Base-by-base conservation (phyloP, 2,329 filamentous ascomycete species). In the Tolypocladium tundrense region DNA sequence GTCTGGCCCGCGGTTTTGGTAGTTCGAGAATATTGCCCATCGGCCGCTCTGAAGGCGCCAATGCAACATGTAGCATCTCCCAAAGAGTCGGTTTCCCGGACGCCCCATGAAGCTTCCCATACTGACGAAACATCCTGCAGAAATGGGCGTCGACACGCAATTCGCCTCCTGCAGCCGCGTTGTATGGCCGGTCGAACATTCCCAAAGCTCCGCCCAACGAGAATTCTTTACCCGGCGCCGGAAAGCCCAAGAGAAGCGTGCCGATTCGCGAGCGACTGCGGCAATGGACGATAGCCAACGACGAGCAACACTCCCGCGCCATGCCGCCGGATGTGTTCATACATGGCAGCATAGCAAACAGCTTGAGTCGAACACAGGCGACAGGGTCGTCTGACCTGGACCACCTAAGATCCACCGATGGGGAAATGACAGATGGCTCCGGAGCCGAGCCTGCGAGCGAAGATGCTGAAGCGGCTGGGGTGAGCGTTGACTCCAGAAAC, bases 201-300 rank as follows among this genome's bases (percentile, higher is more conserved):
- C 48, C 55, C 33, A 57, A 57, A 11, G 24, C 57, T 40, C 55
- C 59, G n/a, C 16, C 53, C 5, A 19, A 57, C 9, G 19, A 51
- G 24, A 5, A 48, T 33, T 11, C 41, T n/a, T 53, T 35, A 33
- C 37, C 39, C 42, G 10, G 50, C 53, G 24, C 59, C 55, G 45
- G 19, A 10, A 37, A 21, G 31, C 10, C 48, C 7, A 37, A 54
- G n/a, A 48, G 40, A n/a, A 19, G 21, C 24, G 51, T 61, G 40
- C 62, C 62, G 16, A 76, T 80, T 48, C 74, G 78, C 42, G 63
- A 75, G 42, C 70, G 70, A 16, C 69, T 82, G 33, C 70, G 70
- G 35, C 60, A 65, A 62, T 80, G 77, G 77, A 69, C 74, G 53
- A 56, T 61, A 19, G 66, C 73, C 55, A 73, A 79, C 56, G 66